Percentiles rank a stretch among this genome's conserved stretches.
These are phyloP conservation scores for Mycena chlorophos DNA, from an alignment of 768 basidiomycete genomes.

Conservation along the genomic window DNA sequence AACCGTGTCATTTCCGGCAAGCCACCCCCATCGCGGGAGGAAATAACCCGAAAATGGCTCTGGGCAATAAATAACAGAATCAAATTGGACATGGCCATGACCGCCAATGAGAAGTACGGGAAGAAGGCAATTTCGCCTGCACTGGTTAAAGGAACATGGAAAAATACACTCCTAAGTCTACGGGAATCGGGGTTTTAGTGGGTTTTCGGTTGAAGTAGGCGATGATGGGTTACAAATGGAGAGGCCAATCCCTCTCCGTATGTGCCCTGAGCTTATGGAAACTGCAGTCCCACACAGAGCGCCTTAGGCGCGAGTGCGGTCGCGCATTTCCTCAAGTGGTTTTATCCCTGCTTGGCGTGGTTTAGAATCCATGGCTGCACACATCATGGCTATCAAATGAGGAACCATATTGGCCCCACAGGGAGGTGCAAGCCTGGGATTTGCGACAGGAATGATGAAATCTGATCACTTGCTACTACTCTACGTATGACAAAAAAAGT, in stretches of 20 bases:
- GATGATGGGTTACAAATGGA: not conserved
- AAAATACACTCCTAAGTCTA: not conserved
- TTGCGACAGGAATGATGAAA: too few relatives aligned
- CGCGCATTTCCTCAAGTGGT: constrained; percentile 15
- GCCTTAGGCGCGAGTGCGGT: constrained; percentile 3
- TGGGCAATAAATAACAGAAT: not conserved
- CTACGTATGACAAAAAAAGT: not conserved
- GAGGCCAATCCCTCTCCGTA: not conserved
- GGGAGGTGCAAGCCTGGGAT: not conserved
- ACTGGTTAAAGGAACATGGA: not conserved
- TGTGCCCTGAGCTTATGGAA: not conserved
- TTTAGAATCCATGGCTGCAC: constrained; percentile 8
- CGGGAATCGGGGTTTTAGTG: not conserved
- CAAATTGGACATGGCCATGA: not conserved
- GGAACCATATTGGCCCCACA: constrained; percentile 9
- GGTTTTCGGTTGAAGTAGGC: not conserved
- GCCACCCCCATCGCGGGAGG: not conserved
- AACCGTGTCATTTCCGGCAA: not conserved
- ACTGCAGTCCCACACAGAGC: constrained; percentile 11
- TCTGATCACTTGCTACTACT: not conserved
- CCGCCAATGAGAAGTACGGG: not conserved
- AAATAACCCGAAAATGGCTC: not conserved
- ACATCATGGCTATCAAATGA: not conserved
- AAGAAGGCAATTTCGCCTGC: not conserved
- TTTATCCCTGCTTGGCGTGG: constrained; percentile 6